Evolutionary conservation across 2,329 filamentous ascomycete genomes (phyloP), one percentile per base, ranked within the genome.

Genomic region (Penicillium nordicum): DNA sequence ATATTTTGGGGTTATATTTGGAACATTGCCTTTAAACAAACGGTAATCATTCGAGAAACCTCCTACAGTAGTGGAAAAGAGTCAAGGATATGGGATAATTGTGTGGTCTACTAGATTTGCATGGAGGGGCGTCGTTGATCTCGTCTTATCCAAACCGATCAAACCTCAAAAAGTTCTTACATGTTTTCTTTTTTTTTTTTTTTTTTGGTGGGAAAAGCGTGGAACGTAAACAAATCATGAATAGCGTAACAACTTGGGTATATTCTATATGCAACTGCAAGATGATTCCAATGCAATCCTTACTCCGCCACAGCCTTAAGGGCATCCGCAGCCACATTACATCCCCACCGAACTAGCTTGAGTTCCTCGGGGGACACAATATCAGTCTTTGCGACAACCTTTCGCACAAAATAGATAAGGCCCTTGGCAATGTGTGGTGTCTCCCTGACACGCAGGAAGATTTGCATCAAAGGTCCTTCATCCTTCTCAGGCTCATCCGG

Each of bases 401-500:
- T 92, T 67, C 85, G 84, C 50, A 97, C 68, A 69, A 96, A 94
- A 73, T 88, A 95, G 59, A 89, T 86, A 62, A 97, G 68, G 0
- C 90, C 89, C 54, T 84, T 84, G 5, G 87, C 84, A 59, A 97
- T 82, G 55, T 87, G 83, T 0, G 86, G 84, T 2, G 84, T 80
- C 34, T 85, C 84, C 56, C 83, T 82, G 0, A 84, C 82, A 11
- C 83, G 82, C 18, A 82, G 76, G 69, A 96, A 90, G 1, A 91
- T 76, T 47, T 85, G 85, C 60, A 83, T 78, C 29, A 96, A 75
- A 1, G 79, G 77, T 52, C 79, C 78, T 55, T 86, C 82, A 59
- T 86, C 80, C 58, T 79, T 57, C 3, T 14, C 78, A 1, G 72
- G 69, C 5, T 69, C 59, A 2, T 64, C 61, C 4, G 59, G 49